phyloP scores from a whole-genome alignment of 495 filamentous ascomycete genomes.

The Aspergillus conjunctus region DNA sequence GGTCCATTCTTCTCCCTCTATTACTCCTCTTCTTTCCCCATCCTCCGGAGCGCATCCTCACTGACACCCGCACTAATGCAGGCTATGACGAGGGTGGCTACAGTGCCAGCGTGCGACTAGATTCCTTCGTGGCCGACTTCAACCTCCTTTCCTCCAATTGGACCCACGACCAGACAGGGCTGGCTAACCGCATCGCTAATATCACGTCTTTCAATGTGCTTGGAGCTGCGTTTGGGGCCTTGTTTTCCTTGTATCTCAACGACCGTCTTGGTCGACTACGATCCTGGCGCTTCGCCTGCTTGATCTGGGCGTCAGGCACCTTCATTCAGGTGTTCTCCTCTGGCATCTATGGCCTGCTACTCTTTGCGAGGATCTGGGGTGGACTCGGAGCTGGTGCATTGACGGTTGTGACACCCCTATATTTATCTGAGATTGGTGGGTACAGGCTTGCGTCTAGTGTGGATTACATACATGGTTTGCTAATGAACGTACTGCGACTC shows the following conservation, averaged over 20 bases:
- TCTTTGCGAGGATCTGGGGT: constrained; percentile 47
- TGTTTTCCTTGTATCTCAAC: constrained; percentile 43
- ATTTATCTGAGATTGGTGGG: constrained; percentile 51
- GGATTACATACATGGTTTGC: neutral
- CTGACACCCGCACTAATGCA: constrained; percentile 20
- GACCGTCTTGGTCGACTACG: constrained; percentile 44
- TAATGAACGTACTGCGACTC: constrained; percentile 2
- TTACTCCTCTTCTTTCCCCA: neutral
- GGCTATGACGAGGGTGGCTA: constrained; percentile 54
- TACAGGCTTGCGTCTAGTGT: neutral
- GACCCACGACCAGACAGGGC: constrained; percentile 36
- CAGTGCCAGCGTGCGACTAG: constrained; percentile 45
- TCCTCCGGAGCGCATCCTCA: constrained; percentile 3
- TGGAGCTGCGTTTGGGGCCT: constrained; percentile 46
- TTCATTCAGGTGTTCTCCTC: constrained; percentile 49
- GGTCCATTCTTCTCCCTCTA: constrained; percentile 27
- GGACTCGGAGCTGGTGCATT: constrained; percentile 52
- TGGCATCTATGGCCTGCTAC: constrained; percentile 46
- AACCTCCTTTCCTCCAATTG: constrained; percentile 41
- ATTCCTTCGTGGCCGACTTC: constrained; percentile 45
- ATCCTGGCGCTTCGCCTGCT: constrained; percentile 41
- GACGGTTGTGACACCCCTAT: constrained; percentile 53
- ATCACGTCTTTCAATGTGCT: constrained; percentile 51
- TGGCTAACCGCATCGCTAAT: constrained; percentile 47
- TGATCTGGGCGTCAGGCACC: constrained; percentile 45